Evolutionary conservation across 495 filamentous ascomycete species (phyloP).

Genomic region (Articulospora tetracladia): DNA sequence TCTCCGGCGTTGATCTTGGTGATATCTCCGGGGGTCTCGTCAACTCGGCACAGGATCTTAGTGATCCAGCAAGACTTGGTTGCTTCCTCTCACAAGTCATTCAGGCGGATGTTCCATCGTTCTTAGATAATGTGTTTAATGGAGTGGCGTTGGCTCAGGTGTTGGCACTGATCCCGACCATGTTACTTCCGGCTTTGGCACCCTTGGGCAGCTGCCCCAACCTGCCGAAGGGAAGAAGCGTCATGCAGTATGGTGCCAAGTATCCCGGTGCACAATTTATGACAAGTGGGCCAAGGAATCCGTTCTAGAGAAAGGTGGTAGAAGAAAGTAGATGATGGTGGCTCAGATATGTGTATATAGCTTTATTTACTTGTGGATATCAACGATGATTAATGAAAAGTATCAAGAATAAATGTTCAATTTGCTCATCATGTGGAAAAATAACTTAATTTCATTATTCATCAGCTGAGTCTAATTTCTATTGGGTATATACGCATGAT

Average conservation of each 20-base stretch:
- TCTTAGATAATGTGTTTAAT: slow-evolving; percentile 3
- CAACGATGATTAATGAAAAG: too few relatives aligned
- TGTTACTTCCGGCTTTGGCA: not conserved
- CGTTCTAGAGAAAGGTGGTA: not conserved
- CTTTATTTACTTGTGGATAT: too few relatives aligned
- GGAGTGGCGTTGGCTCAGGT: not conserved
- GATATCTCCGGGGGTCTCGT: not conserved
- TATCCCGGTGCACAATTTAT: not conserved
- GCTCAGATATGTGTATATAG: not conserved
- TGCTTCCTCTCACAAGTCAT: not conserved
- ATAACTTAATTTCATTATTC: too few relatives aligned
- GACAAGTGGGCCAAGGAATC: not conserved
- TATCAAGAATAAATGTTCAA: too few relatives aligned
- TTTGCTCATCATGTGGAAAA: too few relatives aligned
- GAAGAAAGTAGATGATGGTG: not conserved
- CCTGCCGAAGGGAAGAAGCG: not conserved
- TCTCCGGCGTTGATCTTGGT: not conserved
- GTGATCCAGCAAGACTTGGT: not conserved
- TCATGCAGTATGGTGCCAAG: slow-evolving; percentile 1
- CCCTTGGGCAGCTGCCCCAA: not conserved
- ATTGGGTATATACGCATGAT: too few relatives aligned
- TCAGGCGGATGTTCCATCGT: not conserved
- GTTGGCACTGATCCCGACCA: not conserved
- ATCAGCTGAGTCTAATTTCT: too few relatives aligned
- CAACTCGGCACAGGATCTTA: not conserved